Evolutionary conservation across 2,329 filamentous ascomycete genomes (phyloP), one percentile per base, ranked within the genome.

Genomic region (Thielaviopsis euricoi): DNA sequence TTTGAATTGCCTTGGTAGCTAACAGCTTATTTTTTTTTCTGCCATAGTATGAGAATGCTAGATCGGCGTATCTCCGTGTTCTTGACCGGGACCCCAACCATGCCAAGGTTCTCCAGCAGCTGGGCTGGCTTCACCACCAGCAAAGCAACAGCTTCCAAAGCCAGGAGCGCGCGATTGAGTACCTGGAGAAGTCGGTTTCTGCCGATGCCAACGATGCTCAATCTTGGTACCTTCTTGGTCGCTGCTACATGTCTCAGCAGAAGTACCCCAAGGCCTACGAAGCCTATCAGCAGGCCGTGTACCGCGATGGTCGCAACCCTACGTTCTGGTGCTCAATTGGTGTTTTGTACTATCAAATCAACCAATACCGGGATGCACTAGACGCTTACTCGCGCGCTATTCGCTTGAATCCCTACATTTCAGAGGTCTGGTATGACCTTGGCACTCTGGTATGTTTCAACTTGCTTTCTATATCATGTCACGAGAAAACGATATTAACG

Each of bases 281-380:
- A 68, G 91, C 93, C 6, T 97, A 97, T 70, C 93, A 98, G 69
- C 93, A 98, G 74, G 93, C 93, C 2, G 93, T 98, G 46, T 98
- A 98, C 68, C 89, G 93, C 59, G 93, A 98, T 69, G 93, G 93
- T 37, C 86, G 93, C 64, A 97, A 97, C 69, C 93, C 93, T 19
- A 97, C 93, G 1, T 98, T 97, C 75, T 98, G 93, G 93, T 97
- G 93, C 75, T 97, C 91, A 10, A 98, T 98, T 68, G 93, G 93
- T 69, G 93, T 98, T 17, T 79, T 98, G 60, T 98, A 98, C 71
- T 98, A 97, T 73, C 93, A 97, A 73, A 98, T 98, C 75, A 98
- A 97, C 72, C 93, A 98, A 74, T 98, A 98, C 73, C 85, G 93
- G 60, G 93, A 98, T 75, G 93, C 93, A 2, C 80, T 98, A 56